Evolutionary conservation across 1,284 basidiomycete genomes (phyloP), one percentile per base, ranked within the genome.

Genomic region (Mixia osmundae): DNA sequence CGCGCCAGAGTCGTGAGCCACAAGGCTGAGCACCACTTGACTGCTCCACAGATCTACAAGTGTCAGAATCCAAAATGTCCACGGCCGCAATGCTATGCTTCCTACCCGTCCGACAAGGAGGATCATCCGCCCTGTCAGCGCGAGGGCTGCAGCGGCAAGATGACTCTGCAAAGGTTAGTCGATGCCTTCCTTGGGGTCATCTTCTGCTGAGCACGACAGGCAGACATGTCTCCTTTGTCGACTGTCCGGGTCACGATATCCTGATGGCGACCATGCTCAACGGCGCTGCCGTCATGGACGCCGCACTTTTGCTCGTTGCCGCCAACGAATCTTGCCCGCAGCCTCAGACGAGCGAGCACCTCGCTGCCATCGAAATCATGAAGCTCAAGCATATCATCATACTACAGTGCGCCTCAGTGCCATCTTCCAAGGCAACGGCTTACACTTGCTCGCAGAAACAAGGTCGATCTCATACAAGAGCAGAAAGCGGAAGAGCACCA

Each of bases 191-290:
- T 23, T 30, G 26, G 29, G 30, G 30, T 40, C 19, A 40, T 28
- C 30, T 25, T 38, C 20, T 25, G 11, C 22, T n/a, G 19, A 18
- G 19, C 10, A 16, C 20, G n/a, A n/a, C n/a, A n/a, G n/a, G 4
- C 43, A 60, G 80, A 48, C 82, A 89, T 52, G 82, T 95, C 50
- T 95, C 89, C 1, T 95, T 95, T 57, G 89, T 95, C 55, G 83
- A 89, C 57, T 50, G 46, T 46, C 57, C 55, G 5, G 57, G 57
- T 30, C 58, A 59, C 56, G 59, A 60, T 54, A 67, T 68, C 60
- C 58, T 97, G 57, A 97, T 97, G 89, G 89, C 89, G 41, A 97
- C 89, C 49, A 97, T 97, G 91, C 67, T 97, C 51, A 95, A 95
- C 68, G 89, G 89, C 60, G 89, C 89, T 27, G 91, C 91, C 18